A percentile compares a stretch with the other conserved stretches of the same genome.
These are phyloP conservation scores for Ophiostoma ips DNA, from an alignment of 2,329 filamentous ascomycete species.

Conservation along the genomic window DNA sequence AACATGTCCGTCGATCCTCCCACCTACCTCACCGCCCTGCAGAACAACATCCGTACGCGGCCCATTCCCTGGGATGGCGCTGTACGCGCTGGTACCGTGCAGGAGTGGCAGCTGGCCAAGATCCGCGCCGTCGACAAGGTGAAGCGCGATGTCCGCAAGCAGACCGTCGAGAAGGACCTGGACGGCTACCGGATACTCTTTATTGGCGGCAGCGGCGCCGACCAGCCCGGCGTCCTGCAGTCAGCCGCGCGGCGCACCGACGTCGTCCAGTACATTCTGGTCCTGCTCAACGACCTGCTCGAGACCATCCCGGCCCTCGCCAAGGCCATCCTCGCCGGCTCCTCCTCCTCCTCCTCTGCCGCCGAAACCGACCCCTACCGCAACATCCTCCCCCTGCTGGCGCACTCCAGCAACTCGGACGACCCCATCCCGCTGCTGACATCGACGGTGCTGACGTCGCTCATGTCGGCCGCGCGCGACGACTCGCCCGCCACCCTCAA, in stretches of 20 bases:
- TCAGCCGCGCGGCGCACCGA: constrained; percentile 73
- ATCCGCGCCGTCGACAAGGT: constrained; percentile 96
- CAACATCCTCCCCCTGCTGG: constrained; percentile 70
- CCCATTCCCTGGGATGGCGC: constrained; percentile 97
- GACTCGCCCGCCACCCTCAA: constrained; percentile 52
- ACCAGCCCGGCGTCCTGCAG: constrained; percentile 61
- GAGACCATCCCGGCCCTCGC: constrained; percentile 62
- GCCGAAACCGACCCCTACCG: constrained; percentile 54
- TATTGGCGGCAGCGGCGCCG: constrained; percentile 64
- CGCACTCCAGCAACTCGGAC: constrained; percentile 57
- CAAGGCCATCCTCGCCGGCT: constrained; percentile 46
- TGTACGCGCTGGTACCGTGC: constrained; percentile 83
- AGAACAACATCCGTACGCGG: constrained; percentile 92
- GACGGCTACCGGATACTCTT: constrained; percentile 70
- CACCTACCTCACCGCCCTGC: constrained; percentile 69
- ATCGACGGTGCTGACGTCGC: constrained; percentile 68
- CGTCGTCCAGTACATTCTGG: constrained; percentile 89
- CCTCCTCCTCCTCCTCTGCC: constrained; percentile 1
- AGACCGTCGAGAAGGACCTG: constrained; percentile 67
- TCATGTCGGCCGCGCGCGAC: constrained; percentile 57
- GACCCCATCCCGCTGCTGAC: constrained; percentile 83
- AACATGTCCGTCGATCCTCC: constrained; percentile 84
- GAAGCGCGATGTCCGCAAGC: constrained; percentile 75
- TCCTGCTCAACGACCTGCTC: constrained; percentile 75
- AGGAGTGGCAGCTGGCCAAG: constrained; percentile 83